Base-by-base conservation (phyloP, 495 filamentous ascomycete species). In the Podospora fimiseda region DNA sequence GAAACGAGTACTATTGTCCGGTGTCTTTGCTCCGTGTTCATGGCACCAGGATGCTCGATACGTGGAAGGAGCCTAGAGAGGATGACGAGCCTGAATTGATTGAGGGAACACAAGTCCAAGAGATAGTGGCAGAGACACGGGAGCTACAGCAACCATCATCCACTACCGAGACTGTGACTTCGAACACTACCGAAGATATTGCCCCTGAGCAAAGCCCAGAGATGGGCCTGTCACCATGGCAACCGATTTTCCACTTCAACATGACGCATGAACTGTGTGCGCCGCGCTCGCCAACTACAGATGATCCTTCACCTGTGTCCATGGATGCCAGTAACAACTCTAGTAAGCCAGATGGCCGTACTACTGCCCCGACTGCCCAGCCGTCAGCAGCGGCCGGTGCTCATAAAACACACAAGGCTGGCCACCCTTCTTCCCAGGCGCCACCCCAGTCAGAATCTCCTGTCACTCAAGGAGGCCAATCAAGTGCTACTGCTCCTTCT, bases 41-140 rank as follows among this genome's bases (percentile, higher is more conserved):
- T 70, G 93, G 93, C 13, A 95, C 89, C 22, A 90, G 92, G 8
- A 96, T 97, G 93, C 80, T 98, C 70, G 90, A 98, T 56, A 90
- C 88, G 45, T 88, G 85, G 72, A 86, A 92, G 56, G 89, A 90
- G 52, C 63, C 62, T 5, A 52, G 49, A 43, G 55, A 59, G 40
- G 72, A 80, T 42, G 66, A 67, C 50, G 69, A 74, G 19, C 59
- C 70, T 44, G 75, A 73, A 48, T 71, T 70, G 18, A 63, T 68
- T 16, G 63, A 70, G 14, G 60, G 52, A 5, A 43, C 54, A 9
- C 0, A 21, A 0, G 39, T 55, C 5, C 52, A 68, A 19, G 65
- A 65, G 42, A 52, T 50, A 20, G 52, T 44, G 2, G 43, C 47
- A 7, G 63, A 78, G 47, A 63, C 65, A 15, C 61, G 9, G 15